Base-by-base conservation (phyloP, 192 early-diverging fungal genomes). In the Bifiguratus adelaidae region DNA sequence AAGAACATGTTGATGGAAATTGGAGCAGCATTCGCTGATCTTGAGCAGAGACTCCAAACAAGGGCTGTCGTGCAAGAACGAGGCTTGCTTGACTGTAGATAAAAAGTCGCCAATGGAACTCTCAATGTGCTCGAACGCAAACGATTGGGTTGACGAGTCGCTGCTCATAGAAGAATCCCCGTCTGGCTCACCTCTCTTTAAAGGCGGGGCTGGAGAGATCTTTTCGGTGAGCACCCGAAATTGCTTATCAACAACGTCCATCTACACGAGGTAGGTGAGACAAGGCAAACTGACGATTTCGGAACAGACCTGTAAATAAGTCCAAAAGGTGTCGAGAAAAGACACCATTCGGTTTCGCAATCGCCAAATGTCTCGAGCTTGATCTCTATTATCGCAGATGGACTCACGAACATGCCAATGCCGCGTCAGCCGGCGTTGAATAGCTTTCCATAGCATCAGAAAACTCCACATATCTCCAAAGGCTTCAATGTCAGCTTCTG, bases 301-400 rank as follows among this genome's bases (percentile, higher is more conserved):
- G 7, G 13, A 30, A 13, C 30, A 4, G 61, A 86, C 83, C 76
- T 87, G 85, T 5, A 83, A 51, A 61, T 85, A 81, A 4, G 59
- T 57, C 82, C 85, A 87, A 21, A 87, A 44, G 36, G 71, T 66
- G 52, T 87, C 79, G 1, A 83, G 56, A 54, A 84, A 81, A 63
- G 80, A 83, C 32, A 74, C 52, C 82, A 87, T 87, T 8, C 56
- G 43, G 3, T 60, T 50, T 35, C 82, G 56, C 36, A 82, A 43
- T 7, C 60, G 35, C 63, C 78, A 80, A 16, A 28, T 46, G 34
- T 11, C 9, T 40, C 20, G n/a, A 5, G 1, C 7, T 35, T 43
- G 30, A 30, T 18, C 12, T 30, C 16, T 18, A n/a, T 40, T 36
- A 41, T 30, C 26, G 30, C 18, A 32, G 29, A 23, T 47, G 7